Conservation (phyloP, 805 yeast species). For the Kuraishia floccosa region DNA sequence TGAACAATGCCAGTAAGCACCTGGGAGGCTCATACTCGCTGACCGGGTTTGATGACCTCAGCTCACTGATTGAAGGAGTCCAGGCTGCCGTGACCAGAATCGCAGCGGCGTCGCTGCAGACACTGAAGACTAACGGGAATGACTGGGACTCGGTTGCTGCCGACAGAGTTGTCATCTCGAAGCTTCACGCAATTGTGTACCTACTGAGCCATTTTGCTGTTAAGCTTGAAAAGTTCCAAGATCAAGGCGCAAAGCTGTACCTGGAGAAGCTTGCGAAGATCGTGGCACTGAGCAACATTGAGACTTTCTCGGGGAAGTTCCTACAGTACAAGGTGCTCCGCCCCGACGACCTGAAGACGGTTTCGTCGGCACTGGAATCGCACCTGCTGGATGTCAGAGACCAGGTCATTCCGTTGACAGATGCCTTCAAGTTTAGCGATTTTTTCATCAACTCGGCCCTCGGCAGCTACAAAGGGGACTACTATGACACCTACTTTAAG, state of each 20-base stretch:
- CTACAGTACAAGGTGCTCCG: conserved; percentile 49
- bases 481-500: conserved; percentile 65
- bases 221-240: conserved; percentile 14
- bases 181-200: conserved; percentile 38
- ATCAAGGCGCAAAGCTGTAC: conserved; percentile 26
- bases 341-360: conserved; percentile 30
- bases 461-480: conserved; percentile 74
- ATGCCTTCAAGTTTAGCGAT: conserved; percentile 75
- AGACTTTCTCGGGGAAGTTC: conserved; percentile 61
- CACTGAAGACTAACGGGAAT: conserved; percentile 20
- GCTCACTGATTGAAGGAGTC: conserved; percentile 22
- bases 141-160: conserved; percentile 35
- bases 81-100: conserved; percentile 29
- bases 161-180: conserved; percentile 34
- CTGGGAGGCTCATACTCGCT: conserved; percentile 19
- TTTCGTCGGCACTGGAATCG: conserved; percentile 29
- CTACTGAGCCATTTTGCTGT: conserved; percentile 28
- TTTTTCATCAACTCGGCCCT: conserved; percentile 72
- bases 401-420: conserved; percentile 70
- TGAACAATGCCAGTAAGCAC: conserved; percentile 16
- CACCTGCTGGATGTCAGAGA: conserved; percentile 45
- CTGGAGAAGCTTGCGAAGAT: conserved; percentile 46
- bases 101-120: conserved; percentile 18
- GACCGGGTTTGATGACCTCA: conserved; percentile 15
- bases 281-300: conserved; percentile 57